Conservation (phyloP, 2,329 filamentous ascomycete genomes). For the Madurella fahalii region DNA sequence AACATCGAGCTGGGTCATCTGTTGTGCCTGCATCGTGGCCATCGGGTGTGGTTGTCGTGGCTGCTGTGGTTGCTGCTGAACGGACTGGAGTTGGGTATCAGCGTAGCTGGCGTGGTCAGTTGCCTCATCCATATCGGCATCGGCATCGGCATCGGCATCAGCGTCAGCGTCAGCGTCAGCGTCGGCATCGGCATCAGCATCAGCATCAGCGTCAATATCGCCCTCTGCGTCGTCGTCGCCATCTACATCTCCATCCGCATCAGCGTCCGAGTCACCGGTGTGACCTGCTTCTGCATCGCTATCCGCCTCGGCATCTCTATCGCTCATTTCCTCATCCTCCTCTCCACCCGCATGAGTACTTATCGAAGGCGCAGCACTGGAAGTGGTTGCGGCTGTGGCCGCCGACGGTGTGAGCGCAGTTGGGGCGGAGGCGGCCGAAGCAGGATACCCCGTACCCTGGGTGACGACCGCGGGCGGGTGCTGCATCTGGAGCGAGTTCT, state of each 20-base stretch:
- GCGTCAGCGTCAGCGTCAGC: slow-evolving; percentile 30
- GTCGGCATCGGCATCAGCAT: slow-evolving; percentile 54
- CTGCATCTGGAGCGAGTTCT: slow-evolving; percentile 16
- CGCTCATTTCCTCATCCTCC: slow-evolving; percentile 43
- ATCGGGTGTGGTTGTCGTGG: slow-evolving; percentile 39
- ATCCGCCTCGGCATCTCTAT: slow-evolving; percentile 38
- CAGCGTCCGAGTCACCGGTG: slow-evolving; percentile 26
- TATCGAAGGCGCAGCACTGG: slow-evolving; percentile 20
- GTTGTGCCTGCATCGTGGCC: slow-evolving; percentile 23
- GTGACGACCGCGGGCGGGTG: slow-evolving; percentile 20
- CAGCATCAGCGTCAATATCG: slow-evolving; percentile 55
- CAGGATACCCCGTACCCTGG: slow-evolving; percentile 8
- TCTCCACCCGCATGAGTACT: slow-evolving; percentile 9
- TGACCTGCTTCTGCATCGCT: slow-evolving; percentile 33
- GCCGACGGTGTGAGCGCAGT: neutral
- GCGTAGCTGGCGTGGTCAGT: neutral
- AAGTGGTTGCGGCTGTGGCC: slow-evolving; percentile 17
- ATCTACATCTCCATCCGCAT: slow-evolving; percentile 33
- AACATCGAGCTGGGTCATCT: neutral
- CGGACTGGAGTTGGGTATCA: slow-evolving; percentile 30
- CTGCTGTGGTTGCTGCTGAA: slow-evolving; percentile 33
- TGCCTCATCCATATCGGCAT: slow-evolving; percentile 55
- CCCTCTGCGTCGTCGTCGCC: slow-evolving; percentile 32
- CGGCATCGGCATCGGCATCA: slow-evolving; percentile 33
- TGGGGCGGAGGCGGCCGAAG: neutral